A percentile compares a stretch with the other conserved stretches of the same genome.
Evolutionary conservation across 2,329 filamentous ascomycete genomes (phyloP).

Genomic region (Colletotrichum spinosum): DNA sequence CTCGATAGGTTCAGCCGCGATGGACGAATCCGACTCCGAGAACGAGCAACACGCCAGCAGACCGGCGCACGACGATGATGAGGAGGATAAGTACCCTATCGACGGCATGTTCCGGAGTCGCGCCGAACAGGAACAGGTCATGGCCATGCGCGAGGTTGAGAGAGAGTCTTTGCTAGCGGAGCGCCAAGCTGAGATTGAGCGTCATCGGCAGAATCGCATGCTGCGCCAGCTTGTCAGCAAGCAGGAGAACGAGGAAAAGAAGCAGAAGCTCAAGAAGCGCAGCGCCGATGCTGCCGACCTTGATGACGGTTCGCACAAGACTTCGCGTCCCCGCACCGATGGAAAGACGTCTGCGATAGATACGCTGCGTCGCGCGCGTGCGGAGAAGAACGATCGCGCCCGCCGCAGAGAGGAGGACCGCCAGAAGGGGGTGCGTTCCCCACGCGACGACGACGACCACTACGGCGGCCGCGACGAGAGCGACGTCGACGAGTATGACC

Average conservation of each 20-base stretch:
- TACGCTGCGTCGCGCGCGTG: slow-evolving; percentile 68
- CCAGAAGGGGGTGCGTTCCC: slow-evolving; percentile 61
- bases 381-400: slow-evolving; percentile 73
- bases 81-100: slow-evolving; percentile 80
- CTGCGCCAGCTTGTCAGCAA: slow-evolving; percentile 81
- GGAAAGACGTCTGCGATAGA: slow-evolving; percentile 81
- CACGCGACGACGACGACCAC: slow-evolving; percentile 56
- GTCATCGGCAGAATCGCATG: slow-evolving; percentile 83
- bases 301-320: slow-evolving; percentile 81
- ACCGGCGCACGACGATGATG: slow-evolving; percentile 60
- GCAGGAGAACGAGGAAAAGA: slow-evolving; percentile 72
- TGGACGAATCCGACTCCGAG: slow-evolving; percentile 86
- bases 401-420: slow-evolving; percentile 72
- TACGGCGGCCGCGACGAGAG: slow-evolving; percentile 76
- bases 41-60: slow-evolving; percentile 56
- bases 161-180: slow-evolving; percentile 92
- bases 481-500: slow-evolving; percentile 69
- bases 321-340: slow-evolving; percentile 77
- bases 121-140: slow-evolving; percentile 81
- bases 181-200: slow-evolving; percentile 84
- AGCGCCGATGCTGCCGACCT: slow-evolving; percentile 84
- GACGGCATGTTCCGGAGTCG: slow-evolving; percentile 86
- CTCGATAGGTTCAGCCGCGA: slow-evolving; percentile 84
- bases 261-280: slow-evolving; percentile 75
- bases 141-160: slow-evolving; percentile 89